Percentiles rank a stretch among this genome's conserved stretches.
These are phyloP conservation scores for Fusarium transvaalense DNA, from an alignment of 2,329 filamentous ascomycete species.

Conservation along the genomic window DNA sequence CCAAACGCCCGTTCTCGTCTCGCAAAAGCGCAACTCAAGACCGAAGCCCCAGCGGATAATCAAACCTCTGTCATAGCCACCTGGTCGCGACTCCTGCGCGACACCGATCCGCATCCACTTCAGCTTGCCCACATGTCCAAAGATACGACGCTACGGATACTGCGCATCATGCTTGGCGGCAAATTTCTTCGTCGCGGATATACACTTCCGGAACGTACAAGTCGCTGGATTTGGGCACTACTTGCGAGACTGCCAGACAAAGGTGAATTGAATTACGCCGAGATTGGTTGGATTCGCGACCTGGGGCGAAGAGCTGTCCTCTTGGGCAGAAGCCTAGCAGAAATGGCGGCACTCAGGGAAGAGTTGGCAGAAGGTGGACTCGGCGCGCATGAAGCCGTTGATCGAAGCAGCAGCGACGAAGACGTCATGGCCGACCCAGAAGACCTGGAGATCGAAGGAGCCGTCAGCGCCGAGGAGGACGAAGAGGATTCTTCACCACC, in stretches of 20 bases:
- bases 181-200: conserved; percentile 72
- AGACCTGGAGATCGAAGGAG: conserved; percentile 49
- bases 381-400: conserved; percentile 61
- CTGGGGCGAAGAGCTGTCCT: conserved; percentile 81
- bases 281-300: conserved; percentile 82
- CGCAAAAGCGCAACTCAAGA: conserved; percentile 64
- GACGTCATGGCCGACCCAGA: conserved; percentile 54
- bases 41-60: conserved; percentile 67
- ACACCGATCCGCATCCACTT: conserved; percentile 67
- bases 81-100: conserved; percentile 66
- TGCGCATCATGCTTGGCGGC: conserved; percentile 75
- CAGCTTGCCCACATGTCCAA: conserved; percentile 76
- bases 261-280: conserved; percentile 79
- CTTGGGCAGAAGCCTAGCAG: conserved; percentile 66
- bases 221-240: conserved; percentile 87
- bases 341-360: conserved; percentile 64
- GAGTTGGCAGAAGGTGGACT: conserved; percentile 57
- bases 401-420: conserved; percentile 58
- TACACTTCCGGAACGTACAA: conserved; percentile 73
- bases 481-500: conserved; percentile 22
- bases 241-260: conserved; percentile 80
- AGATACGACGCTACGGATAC: conserved; percentile 72
- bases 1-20: conserved; percentile 65
- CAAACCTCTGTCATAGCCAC: conserved; percentile 61
- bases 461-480: conserved; percentile 36